phyloP scores from a whole-genome alignment of 176 grass and related monocot genomes.

The Aegilops sharonensis region DNA sequence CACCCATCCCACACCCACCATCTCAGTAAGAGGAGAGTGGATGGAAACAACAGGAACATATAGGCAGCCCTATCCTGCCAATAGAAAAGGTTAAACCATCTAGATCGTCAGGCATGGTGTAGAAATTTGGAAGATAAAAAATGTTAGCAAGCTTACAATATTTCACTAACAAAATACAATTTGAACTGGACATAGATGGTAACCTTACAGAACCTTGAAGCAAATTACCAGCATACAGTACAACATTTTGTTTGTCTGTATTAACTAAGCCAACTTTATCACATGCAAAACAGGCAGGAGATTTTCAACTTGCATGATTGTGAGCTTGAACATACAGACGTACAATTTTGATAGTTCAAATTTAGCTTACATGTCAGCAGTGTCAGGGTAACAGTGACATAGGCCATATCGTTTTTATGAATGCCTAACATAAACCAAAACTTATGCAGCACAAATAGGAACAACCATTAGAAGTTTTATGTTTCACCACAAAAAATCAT shows the following conservation, averaged over 20 bases:
- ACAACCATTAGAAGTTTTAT: not conserved
- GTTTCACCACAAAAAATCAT: not conserved
- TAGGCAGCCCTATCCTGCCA: conserved; percentile 92
- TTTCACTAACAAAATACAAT: not conserved
- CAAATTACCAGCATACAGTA: not conserved
- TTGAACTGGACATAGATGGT: not conserved
- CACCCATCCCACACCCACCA: conserved; percentile 88
- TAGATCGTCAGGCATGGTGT: not conserved
- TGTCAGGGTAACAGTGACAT: not conserved
- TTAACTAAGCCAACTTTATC: not conserved
- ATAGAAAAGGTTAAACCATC: conserved; percentile 22
- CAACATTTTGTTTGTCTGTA: not conserved
- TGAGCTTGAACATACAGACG: not conserved
- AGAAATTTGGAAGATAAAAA: not conserved
- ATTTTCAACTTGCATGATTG: not conserved
- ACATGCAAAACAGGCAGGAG: conserved; percentile 3
- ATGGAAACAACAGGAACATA: conserved; percentile 91
- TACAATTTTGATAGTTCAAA: not conserved
- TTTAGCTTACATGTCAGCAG: not conserved
- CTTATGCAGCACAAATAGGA: not conserved
- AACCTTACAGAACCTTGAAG: not conserved
- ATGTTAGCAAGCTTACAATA: conserved; percentile 18
- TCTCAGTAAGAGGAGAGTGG: conserved; percentile 73
- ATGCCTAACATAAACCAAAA: conserved; percentile 10
- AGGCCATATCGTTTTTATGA: not conserved